A percentile compares a stretch with the other conserved stretches of the same genome.
Conservation (phyloP, 2,329 filamentous ascomycete genomes). For the Colletotrichum cordylinicola region DNA sequence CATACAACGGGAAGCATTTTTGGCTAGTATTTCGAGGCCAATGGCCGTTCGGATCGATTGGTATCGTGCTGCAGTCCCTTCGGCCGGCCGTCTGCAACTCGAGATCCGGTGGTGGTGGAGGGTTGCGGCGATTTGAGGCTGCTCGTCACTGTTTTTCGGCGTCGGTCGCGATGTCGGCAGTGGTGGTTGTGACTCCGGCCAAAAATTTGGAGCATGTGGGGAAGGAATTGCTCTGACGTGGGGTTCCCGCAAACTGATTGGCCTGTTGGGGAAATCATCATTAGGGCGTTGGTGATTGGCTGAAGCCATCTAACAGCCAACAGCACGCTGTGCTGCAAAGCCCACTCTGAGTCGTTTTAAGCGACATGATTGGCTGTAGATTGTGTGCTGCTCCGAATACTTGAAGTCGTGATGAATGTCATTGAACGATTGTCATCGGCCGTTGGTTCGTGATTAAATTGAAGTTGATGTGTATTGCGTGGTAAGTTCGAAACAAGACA, state of each 20-base stretch:
- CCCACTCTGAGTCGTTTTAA: background rate
- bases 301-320: background rate
- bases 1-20: slow-evolving; percentile 21
- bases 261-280: background rate
- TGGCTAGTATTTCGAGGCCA: background rate
- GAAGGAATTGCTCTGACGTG: background rate
- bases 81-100: background rate
- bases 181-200: background rate
- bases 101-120: background rate
- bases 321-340: background rate
- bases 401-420: background rate
- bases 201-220: slow-evolving; percentile 15
- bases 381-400: background rate
- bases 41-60: background rate
- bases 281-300: background rate
- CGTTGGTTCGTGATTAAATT: background rate
- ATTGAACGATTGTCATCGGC: background rate
- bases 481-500: no score
- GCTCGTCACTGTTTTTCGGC: background rate
- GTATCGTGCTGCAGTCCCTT: background rate
- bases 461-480: background rate
- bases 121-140: background rate
- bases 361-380: background rate
- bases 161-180: slow-evolving; percentile 10
- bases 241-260: slow-evolving; percentile 3